Base-by-base conservation (phyloP, 2,329 filamentous ascomycete genomes). In the Fusarium torulosum region DNA sequence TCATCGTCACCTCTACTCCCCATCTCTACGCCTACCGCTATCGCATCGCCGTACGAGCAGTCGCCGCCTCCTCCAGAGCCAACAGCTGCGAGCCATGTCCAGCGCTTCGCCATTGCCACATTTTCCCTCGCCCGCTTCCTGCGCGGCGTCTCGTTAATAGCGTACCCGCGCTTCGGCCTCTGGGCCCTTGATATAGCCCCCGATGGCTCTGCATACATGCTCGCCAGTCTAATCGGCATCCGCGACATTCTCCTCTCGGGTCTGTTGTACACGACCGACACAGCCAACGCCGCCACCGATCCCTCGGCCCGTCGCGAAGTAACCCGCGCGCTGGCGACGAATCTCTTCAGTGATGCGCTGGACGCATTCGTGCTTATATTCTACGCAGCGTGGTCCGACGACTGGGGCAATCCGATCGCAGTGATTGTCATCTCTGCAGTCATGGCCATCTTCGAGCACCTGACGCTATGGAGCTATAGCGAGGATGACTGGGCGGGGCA, bases 361-460 rank as follows among this genome's bases (percentile, higher is more conserved):
- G 76, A 78, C 66, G 74, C 76, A 7, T 77, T 76, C 27, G 72
- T 77, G 38, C 68, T 78, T 52, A 76, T 78, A 46, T 77, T 78
- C 52, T 75, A 75, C 20, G 75, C 75, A 19, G 76, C 75, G 2
- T 76, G 75, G 72, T 72, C 72, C 2, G 66, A 70, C 21, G 70
- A 72, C 47, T 75, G 75, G 72, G 66, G 71, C 6, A 74, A 73
- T 49, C 75, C 74, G 7, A 59, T 77, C 4, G 53, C 63, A 4
- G 75, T 72, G 20, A 77, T 78, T 14, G 60, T 71, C 20, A 65
- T 73, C 21, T 72, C 74, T 7, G 75, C 75, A 10, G 51, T 76
- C 41, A 68, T 77, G 53, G 76, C 76, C 2, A 67, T 77, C 13
- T 45, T 74, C 20, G 76, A 78, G 51, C 76, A 78, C 42, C 54